phyloP scores from a whole-genome alignment of 352 stramenopile species.

The Phytophthora nicotianae region DNA sequence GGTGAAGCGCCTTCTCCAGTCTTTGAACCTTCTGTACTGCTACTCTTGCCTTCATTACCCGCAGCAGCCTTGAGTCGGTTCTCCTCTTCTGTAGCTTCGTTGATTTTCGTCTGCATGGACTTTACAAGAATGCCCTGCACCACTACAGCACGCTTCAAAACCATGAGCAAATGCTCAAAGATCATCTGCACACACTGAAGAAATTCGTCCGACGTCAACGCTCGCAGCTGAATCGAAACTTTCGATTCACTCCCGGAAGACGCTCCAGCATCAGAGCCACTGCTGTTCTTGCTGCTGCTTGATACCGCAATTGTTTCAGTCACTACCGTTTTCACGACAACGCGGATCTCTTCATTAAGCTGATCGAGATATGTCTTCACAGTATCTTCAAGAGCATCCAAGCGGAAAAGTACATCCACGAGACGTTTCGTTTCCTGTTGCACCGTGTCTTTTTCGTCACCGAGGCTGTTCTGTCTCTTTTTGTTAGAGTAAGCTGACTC shows the following conservation, averaged over 20 bases:
- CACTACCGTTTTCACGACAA: slow-evolving; percentile 90
- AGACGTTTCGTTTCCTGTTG: slow-evolving; percentile 57
- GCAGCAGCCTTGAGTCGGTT: slow-evolving; percentile 24
- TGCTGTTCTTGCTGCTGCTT: slow-evolving; percentile 45
- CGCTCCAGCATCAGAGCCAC: slow-evolving; percentile 25
- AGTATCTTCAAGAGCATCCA: slow-evolving; percentile 74
- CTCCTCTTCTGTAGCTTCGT: slow-evolving; percentile 50
- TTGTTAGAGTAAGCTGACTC: slow-evolving; percentile 20
- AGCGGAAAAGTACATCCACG: slow-evolving; percentile 74
- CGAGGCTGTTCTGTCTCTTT: slow-evolving; percentile 28
- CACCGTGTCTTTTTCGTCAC: slow-evolving; percentile 41
- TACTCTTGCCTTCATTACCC: slow-evolving; percentile 13
- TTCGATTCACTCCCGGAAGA: slow-evolving; percentile 64
- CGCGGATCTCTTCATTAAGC: slow-evolving; percentile 86
- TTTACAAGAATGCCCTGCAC: slow-evolving; percentile 75
- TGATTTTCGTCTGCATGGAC: slow-evolving; percentile 78
- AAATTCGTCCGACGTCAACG: slow-evolving; percentile 85
- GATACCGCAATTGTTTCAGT: slow-evolving; percentile 86
- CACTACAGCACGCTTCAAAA: slow-evolving; percentile 79
- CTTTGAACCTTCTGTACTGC: slow-evolving; percentile 18
- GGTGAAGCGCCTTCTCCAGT: slow-evolving; percentile 1
- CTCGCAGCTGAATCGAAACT: slow-evolving; percentile 80
- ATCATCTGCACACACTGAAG: slow-evolving; percentile 90
- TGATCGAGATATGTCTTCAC: slow-evolving; percentile 81
- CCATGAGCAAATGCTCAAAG: slow-evolving; percentile 87